Evolutionary conservation across 208 protist species (phyloP).

Genomic region (Trypanosomatidae sp.): DNA sequence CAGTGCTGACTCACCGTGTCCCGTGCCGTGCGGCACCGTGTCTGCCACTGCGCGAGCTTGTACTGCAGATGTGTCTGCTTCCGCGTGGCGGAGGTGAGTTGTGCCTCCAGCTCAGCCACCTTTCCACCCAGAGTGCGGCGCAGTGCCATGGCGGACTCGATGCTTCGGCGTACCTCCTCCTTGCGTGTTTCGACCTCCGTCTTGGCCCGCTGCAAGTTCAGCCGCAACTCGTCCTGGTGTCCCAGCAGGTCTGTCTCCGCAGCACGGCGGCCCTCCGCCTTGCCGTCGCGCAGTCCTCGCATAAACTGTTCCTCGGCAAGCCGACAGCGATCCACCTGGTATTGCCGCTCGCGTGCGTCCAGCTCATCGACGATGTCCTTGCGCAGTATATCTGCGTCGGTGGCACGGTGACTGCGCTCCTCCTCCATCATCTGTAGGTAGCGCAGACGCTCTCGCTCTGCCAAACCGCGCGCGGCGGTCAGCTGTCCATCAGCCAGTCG

Average conservation of each 20-base stretch:
- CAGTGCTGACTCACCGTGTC: constrained; percentile 32
- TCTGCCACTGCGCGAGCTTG: constrained; percentile 21
- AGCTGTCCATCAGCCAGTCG: constrained; percentile 37
- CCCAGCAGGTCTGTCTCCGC: constrained; percentile 39
- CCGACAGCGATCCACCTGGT: constrained; percentile 47
- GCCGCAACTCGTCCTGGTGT: constrained; percentile 49
- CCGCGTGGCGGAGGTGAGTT: constrained; percentile 20
- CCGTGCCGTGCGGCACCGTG: constrained; percentile 22
- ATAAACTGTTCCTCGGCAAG: constrained; percentile 58
- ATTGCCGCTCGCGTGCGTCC: constrained; percentile 45
- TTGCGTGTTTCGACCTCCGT: constrained; percentile 48
- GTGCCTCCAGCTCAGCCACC: constrained; percentile 27
- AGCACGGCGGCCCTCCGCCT: constrained; percentile 39
- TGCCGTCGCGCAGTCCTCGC: constrained; percentile 55
- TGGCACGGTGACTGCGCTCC: constrained; percentile 50
- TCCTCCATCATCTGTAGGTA: constrained; percentile 71
- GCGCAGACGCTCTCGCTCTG: constrained; percentile 55
- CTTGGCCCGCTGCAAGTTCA: constrained; percentile 57
- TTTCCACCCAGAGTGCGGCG: constrained; percentile 31
- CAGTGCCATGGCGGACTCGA: constrained; percentile 44
- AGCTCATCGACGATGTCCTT: constrained; percentile 67
- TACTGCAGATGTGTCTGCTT: constrained; percentile 27
- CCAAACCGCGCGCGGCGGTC: constrained; percentile 42
- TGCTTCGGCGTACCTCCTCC: constrained; percentile 54
- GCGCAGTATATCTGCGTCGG: constrained; percentile 63